Base-by-base conservation (phyloP, 2,329 filamentous ascomycete genomes). In the Clonostachys rhizophaga region DNA sequence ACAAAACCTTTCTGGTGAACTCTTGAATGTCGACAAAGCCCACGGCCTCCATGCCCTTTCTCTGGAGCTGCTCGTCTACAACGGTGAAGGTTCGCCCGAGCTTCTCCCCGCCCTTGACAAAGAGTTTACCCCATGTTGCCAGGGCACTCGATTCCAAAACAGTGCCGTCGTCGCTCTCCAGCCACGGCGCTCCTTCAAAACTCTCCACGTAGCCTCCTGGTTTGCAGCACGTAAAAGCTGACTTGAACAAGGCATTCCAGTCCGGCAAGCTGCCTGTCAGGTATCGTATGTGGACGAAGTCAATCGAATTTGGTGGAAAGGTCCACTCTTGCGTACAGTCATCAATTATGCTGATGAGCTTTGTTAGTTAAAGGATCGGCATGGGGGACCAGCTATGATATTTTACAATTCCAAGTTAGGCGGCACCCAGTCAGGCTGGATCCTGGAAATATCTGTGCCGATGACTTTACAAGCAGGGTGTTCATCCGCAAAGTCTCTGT, bases 201-300 rank as follows among this genome's bases (percentile, higher is more conserved):
- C 44, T 51, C 40, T 54, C 44, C 12, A 51, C 45, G 46, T 46
- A 54, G 18, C 52, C 54, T 7, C 54, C 54, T 2, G 50, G 48
- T 40, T 47, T 45, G 41, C 47, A 46, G 16, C 40, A 40, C n/a
- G 41, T 44, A 44, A 46, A 54, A 1, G 52, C 52, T 34, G 52
- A 37, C 6, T 39, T 60, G 49, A 86, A 74, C 8, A 86, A 63
- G 13, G 72, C 63, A 16, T 69, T 66, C 66, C 81, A 86, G 52
- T 82, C 74, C 2, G 68, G 62, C 51, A 85, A 75, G 43, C 74
- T 72, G 17, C 83, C 83, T 3, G 70, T 66, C 57, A 86, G 67
- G 49, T 78, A 49, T 7, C 77, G 73, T 3, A 78, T 72, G 60
- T 85, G 82, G 49, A 86, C 73, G 51, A 76, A 77, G 61, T 85